Conservation (phyloP, 139 green algal genomes). For the Protoeuglena noctilucae region DNA sequence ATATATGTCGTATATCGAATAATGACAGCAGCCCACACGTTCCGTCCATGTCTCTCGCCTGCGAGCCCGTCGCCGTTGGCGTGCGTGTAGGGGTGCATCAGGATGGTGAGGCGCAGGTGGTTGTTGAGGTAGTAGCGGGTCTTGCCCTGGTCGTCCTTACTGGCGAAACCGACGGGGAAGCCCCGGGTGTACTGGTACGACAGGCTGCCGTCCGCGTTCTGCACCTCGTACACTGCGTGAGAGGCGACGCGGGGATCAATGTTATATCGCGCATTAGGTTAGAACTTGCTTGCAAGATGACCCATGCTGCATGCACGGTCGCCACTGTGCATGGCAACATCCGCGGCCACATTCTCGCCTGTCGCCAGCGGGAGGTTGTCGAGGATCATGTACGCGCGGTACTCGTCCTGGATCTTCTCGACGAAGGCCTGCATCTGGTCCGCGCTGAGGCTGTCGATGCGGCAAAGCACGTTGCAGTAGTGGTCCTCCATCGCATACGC, state of each 20-base stretch:
- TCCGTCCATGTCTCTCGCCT: too few species aligned
- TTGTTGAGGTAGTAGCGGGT: constrained; percentile 91
- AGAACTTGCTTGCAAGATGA: too few species aligned
- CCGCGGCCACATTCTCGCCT: too few species aligned
- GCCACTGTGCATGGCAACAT: constrained; percentile 86
- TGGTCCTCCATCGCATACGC: constrained; percentile 41
- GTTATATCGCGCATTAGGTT: too few species aligned
- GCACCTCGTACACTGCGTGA: constrained; percentile 56
- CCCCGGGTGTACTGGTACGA: constrained; percentile 91
- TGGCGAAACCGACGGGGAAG: constrained; percentile 71
- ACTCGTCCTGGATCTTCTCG: constrained; percentile 80
- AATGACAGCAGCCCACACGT: too few species aligned
- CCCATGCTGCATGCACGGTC: too few species aligned
- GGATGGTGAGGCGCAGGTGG: constrained; percentile 90
- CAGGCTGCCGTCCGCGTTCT: constrained; percentile 43
- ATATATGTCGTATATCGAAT: too few species aligned
- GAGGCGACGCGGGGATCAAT: too few species aligned
- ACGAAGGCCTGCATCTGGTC: constrained; percentile 62
- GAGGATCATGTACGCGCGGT: constrained; percentile 98
- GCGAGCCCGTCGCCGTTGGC: too few species aligned
- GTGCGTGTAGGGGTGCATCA: constrained; percentile 77
- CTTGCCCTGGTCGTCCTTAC: constrained; percentile 38
- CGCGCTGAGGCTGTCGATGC: constrained; percentile 49
- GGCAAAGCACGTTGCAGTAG: constrained; percentile 89
- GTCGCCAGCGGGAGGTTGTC: constrained; percentile 99